A percentile compares a stretch with the other conserved stretches of the same genome.
phyloP scores from a whole-genome alignment of 305 asterid genomes.

The Fraxinus xanthoxyloides region DNA sequence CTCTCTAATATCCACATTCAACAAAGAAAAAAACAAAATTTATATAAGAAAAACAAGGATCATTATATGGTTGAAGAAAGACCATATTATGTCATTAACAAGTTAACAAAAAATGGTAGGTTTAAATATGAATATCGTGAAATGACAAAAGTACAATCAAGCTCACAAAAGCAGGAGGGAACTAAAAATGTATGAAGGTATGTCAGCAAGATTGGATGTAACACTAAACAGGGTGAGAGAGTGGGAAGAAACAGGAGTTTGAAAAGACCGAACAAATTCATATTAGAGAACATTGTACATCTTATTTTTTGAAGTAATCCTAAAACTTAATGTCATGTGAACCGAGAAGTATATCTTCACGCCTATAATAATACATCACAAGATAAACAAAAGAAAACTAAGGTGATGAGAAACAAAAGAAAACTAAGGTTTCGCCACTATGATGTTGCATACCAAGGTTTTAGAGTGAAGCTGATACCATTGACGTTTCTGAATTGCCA shows the following conservation, averaged over 20 bases:
- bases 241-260: background rate
- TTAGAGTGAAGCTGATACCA: conserved; percentile 86
- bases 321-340: background rate
- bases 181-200: background rate
- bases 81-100: background rate
- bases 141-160: background rate
- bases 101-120: background rate
- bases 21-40: background rate
- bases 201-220: background rate
- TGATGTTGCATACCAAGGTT: conserved; percentile 54
- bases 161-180: background rate
- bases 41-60: background rate
- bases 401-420: background rate
- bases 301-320: background rate
- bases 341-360: conserved; percentile 16
- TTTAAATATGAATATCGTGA: conserved; percentile 8
- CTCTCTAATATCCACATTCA: conserved; percentile 2
- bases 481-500: conserved; percentile 89
- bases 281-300: background rate
- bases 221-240: background rate
- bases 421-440: conserved; percentile 8
- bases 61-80: background rate
- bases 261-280: background rate
- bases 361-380: background rate
- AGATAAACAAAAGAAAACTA: background rate